These are phyloP conservation scores for Chrysanthemum lavandulifolium DNA, from an alignment of 129 eudicot species.

Conservation along the genomic window DNA sequence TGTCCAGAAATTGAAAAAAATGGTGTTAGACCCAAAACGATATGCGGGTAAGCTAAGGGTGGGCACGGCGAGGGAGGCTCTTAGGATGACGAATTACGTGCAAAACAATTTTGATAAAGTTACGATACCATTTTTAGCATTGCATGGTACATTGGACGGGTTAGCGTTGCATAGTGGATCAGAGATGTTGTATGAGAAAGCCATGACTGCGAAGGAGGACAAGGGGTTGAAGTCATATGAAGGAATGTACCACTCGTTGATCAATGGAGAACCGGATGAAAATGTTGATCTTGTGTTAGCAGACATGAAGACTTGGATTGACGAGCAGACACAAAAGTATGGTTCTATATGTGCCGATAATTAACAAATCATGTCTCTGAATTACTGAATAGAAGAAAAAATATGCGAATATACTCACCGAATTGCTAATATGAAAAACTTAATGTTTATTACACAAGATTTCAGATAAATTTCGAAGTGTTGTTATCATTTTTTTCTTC, in stretches of 20 bases:
- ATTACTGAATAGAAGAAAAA: too few relatives aligned
- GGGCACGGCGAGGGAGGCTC: slow-evolving; percentile 73
- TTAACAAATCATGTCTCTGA: neutral
- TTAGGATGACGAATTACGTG: slow-evolving; percentile 44
- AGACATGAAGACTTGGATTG: slow-evolving; percentile 84
- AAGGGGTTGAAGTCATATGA: slow-evolving; percentile 62
- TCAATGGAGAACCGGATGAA: slow-evolving; percentile 83
- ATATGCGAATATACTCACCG: too few relatives aligned
- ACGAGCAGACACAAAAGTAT: slow-evolving; percentile 55
- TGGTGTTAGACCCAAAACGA: slow-evolving; percentile 56
- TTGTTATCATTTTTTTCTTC: too few relatives aligned
- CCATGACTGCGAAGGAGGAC: slow-evolving; percentile 42
- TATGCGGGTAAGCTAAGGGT: slow-evolving; percentile 61
- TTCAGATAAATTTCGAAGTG: too few relatives aligned
- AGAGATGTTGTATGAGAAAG: slow-evolving; percentile 60
- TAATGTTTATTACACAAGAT: too few relatives aligned
- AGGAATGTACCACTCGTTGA: slow-evolving; percentile 70
- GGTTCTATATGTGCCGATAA: slow-evolving; percentile 27
- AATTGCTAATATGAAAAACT: too few relatives aligned
- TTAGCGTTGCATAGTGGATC: slow-evolving; percentile 53
- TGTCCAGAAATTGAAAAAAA: slow-evolving; percentile 49
- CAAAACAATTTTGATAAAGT: slow-evolving; percentile 59
- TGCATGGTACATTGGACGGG: slow-evolving; percentile 64
- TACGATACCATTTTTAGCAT: slow-evolving; percentile 53
- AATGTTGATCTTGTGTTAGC: slow-evolving; percentile 52